Conservation (phyloP, 2,329 filamentous ascomycete species). For the Hymenoscyphus occultus region DNA sequence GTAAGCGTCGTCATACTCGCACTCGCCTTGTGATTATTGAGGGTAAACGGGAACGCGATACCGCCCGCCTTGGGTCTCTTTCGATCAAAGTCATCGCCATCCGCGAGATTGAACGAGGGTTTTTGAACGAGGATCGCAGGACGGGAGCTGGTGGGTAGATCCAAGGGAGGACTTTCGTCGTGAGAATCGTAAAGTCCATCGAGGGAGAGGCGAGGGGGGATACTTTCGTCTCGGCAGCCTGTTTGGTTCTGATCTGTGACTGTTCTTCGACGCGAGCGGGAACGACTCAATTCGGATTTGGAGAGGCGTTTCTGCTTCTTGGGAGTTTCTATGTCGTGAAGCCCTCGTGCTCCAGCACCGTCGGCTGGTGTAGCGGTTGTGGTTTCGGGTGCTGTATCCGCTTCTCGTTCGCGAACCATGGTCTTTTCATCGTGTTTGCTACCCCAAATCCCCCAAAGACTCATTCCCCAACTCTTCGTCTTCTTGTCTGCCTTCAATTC, state of each 20-base stretch:
- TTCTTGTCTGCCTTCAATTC: slow-evolving; percentile 52
- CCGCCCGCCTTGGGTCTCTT: slow-evolving; percentile 66
- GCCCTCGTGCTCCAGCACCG: slow-evolving; percentile 41
- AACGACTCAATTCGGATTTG: slow-evolving; percentile 34
- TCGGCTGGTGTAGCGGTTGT: slow-evolving; percentile 40
- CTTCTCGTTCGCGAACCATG: slow-evolving; percentile 56
- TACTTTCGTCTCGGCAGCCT: slow-evolving; percentile 39
- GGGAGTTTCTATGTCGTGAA: slow-evolving; percentile 24
- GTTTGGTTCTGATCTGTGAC: slow-evolving; percentile 54
- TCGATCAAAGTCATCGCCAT: slow-evolving; percentile 48
- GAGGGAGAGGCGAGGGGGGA: slow-evolving; percentile 44
- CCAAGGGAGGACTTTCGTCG: slow-evolving; percentile 32
- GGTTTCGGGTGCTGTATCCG: slow-evolving; percentile 40
- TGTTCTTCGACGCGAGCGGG: slow-evolving; percentile 42
- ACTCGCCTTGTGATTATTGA: slow-evolving; percentile 56
- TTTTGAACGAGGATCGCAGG: slow-evolving; percentile 19
- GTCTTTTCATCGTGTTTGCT: slow-evolving; percentile 83
- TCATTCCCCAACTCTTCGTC: slow-evolving; percentile 69
- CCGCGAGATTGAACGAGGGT: slow-evolving; percentile 30
- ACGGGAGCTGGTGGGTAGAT: slow-evolving; percentile 15
- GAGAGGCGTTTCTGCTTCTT: slow-evolving; percentile 17
- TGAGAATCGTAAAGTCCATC: slow-evolving; percentile 36
- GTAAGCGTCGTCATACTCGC: slow-evolving; percentile 68
- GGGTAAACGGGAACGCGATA: slow-evolving; percentile 69
- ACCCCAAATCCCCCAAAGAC: slow-evolving; percentile 84